Percentiles rank a stretch among this genome's conserved stretches.
These are phyloP conservation scores for Chytriomyces sp. DNA, from an alignment of 192 early-diverging fungal genomes.

Conservation along the genomic window DNA sequence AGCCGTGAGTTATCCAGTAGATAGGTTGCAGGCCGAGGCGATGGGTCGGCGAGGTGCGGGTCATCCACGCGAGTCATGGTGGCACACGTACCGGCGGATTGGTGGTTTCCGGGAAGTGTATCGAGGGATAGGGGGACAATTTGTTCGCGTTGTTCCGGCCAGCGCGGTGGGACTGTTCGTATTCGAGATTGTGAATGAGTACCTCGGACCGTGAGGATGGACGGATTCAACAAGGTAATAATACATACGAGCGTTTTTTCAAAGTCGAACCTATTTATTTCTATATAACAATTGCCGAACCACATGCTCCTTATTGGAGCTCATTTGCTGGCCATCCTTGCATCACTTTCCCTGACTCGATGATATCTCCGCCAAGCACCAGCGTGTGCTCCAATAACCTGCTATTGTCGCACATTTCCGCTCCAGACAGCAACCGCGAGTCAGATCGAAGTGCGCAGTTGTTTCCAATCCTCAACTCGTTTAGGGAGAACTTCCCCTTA, in stretches of 20 bases:
- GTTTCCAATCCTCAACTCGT: slow-evolving; percentile 43
- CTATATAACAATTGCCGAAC: too few species aligned
- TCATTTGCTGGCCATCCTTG: slow-evolving; percentile 44
- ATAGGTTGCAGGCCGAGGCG: slow-evolving; percentile 35
- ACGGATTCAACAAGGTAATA: neutral
- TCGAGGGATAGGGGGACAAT: slow-evolving; percentile 46
- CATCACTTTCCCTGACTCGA: slow-evolving; percentile 34
- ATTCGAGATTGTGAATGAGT: slow-evolving; percentile 51
- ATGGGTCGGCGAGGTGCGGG: neutral
- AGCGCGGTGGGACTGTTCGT: slow-evolving; percentile 53
- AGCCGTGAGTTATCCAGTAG: slow-evolving; percentile 46
- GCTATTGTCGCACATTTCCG: slow-evolving; percentile 29
- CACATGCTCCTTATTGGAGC: too few species aligned
- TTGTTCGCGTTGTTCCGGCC: slow-evolving; percentile 54
- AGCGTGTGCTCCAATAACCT: slow-evolving; percentile 43
- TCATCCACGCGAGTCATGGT: neutral
- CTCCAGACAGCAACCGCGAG: slow-evolving; percentile 48
- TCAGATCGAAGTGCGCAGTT: slow-evolving; percentile 39
- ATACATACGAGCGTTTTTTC: neutral
- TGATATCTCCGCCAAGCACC: slow-evolving; percentile 42
- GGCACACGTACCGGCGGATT: slow-evolving; percentile 8
- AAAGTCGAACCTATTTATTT: too few species aligned
- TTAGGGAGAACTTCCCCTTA: slow-evolving; percentile 46
- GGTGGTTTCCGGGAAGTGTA: slow-evolving; percentile 42
- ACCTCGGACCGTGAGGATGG: slow-evolving; percentile 41